Conservation (phyloP, 2,329 filamentous ascomycete species). For the Scytalidium sp. region DNA sequence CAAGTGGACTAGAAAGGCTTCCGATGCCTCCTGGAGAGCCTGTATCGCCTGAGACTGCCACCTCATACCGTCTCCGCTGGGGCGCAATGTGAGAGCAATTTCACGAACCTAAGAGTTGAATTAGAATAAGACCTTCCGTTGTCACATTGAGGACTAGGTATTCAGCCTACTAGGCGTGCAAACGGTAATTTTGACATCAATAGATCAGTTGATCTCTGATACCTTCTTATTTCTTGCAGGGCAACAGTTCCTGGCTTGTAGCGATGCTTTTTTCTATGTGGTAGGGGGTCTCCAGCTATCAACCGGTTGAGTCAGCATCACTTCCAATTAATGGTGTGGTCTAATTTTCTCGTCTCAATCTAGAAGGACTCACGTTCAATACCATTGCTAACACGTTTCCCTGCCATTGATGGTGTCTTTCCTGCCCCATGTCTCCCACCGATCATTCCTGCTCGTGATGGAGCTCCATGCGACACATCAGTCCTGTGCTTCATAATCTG, state of each 20-base stretch:
- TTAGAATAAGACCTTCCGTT: conserved; percentile 1
- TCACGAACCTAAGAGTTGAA: conserved; percentile 57
- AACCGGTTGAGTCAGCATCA: conserved; percentile 3
- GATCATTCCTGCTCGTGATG: neutral
- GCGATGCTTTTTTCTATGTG: conserved; percentile 57
- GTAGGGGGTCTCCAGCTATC: conserved; percentile 70
- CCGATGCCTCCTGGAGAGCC: conserved; percentile 91
- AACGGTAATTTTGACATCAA: conserved; percentile 80
- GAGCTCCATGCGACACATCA: neutral
- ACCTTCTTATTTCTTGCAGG: conserved; percentile 85
- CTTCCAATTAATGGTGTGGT: neutral
- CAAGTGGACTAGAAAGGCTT: conserved; percentile 93
- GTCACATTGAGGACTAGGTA: neutral
- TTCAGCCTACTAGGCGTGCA: conserved; percentile 61
- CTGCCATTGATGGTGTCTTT: neutral
- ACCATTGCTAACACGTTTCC: conserved; percentile 3
- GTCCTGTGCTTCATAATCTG: neutral
- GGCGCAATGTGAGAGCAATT: conserved; percentile 65
- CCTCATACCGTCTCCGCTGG: conserved; percentile 67
- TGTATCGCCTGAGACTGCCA: conserved; percentile 97
- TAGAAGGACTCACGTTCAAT: conserved; percentile 6
- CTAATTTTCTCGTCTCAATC: too few relatives aligned
- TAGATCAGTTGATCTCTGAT: conserved; percentile 87
- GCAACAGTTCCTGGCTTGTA: conserved; percentile 81
- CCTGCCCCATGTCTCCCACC: neutral